These are phyloP conservation scores for Aechmea fasciata DNA, from an alignment of 176 grass and related monocot genomes.

Conservation along the genomic window DNA sequence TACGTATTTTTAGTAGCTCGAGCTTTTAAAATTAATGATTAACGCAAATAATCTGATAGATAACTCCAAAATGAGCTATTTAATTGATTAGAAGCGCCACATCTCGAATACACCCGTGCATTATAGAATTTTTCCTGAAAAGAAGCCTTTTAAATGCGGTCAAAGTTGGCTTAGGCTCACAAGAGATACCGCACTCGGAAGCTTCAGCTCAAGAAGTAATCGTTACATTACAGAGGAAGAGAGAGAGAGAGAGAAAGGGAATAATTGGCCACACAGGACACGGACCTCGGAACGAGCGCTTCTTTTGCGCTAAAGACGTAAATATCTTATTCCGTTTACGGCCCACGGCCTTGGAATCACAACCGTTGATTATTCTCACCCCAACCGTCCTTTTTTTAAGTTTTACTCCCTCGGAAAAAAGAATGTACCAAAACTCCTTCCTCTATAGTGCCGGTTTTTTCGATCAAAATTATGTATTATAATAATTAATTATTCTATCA, in stretches of 20 bases:
- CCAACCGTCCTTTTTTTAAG: slow-evolving; percentile 21
- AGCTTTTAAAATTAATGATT: too few relatives aligned
- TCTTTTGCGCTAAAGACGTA: not conserved
- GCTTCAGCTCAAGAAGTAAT: not conserved
- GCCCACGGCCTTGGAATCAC: slow-evolving; percentile 48
- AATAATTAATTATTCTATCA: too few relatives aligned
- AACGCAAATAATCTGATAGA: too few relatives aligned
- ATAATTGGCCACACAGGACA: slow-evolving; percentile 14
- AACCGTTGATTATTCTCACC: slow-evolving; percentile 53
- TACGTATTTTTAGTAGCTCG: too few relatives aligned
- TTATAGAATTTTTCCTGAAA: not conserved
- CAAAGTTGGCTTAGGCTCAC: slow-evolving; percentile 1
- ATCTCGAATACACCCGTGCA: too few relatives aligned
- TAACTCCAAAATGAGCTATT: too few relatives aligned
- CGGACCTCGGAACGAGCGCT: slow-evolving; percentile 1
- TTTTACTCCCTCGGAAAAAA: not conserved
- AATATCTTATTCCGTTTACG: slow-evolving; percentile 12
- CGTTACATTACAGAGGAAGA: too few relatives aligned
- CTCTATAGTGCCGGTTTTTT: too few relatives aligned
- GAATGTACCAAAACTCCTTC: too few relatives aligned
- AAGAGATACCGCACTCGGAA: slow-evolving; percentile 2
- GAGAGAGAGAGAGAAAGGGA: not conserved
- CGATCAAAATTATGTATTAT: not conserved
- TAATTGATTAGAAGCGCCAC: too few relatives aligned
- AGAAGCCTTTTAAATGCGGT: not conserved